phyloP scores from a whole-genome alignment of 176 grass and related monocot genomes.

The Poa pratensis region DNA sequence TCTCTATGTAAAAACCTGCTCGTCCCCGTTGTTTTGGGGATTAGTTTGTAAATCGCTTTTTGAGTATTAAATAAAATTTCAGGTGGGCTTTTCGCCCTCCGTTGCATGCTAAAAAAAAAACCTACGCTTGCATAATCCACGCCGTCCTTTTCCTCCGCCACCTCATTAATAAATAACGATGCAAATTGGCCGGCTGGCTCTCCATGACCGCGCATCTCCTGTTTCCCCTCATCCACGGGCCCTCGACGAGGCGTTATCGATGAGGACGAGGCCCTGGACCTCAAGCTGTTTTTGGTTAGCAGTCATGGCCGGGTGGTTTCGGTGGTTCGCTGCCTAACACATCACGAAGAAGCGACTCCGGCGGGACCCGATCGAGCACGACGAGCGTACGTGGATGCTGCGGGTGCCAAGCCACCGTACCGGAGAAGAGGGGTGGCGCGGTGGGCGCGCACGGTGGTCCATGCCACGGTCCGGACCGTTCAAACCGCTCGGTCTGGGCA shows the following conservation, averaged over 20 bases:
- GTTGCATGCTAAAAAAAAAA: too few species aligned
- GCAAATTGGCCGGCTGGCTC: background rate
- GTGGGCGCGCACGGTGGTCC: constrained; percentile 12
- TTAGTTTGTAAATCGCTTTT: too few species aligned
- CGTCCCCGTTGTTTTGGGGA: too few species aligned
- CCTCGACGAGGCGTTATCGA: background rate
- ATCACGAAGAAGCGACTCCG: background rate
- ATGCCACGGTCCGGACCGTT: background rate
- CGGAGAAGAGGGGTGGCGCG: constrained; percentile 3
- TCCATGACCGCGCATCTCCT: constrained; percentile 11
- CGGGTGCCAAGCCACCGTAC: background rate
- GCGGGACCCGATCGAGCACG: background rate
- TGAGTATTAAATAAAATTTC: too few species aligned
- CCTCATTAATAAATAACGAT: background rate
- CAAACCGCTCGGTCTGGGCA: background rate
- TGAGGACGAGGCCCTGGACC: background rate
- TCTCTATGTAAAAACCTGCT: too few species aligned
- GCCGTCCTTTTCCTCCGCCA: background rate
- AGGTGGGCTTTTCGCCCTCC: too few species aligned
- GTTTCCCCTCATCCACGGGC: background rate
- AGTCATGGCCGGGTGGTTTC: constrained; percentile 5
- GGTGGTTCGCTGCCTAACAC: constrained; percentile 8
- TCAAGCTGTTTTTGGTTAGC: background rate
- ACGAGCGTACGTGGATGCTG: constrained; percentile 36
- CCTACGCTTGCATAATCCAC: background rate